Base-by-base conservation (phyloP, 768 basidiomycete species). In the Suillus discolor region DNA sequence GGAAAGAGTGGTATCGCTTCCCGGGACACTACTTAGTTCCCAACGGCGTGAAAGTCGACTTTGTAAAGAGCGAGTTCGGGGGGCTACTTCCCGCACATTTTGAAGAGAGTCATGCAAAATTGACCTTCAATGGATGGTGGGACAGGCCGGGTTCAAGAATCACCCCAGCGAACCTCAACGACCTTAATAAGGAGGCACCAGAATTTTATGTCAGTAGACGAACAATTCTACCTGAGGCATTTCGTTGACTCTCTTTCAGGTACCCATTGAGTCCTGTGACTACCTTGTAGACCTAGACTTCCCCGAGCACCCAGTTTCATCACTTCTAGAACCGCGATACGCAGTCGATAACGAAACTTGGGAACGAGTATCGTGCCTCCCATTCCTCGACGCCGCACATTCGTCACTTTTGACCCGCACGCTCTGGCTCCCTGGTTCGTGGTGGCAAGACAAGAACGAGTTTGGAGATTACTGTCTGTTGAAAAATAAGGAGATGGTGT, bases 1-100 rank as follows among this genome's bases (percentile, higher is more conserved):
- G 91, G 57, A 96, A 96, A 75, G 97, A 99, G 78, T 99, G 97
- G 97, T 83, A 98, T 73, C 85, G 97, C 28, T 99, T 95, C 82
- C 93, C 96, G 3, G 88, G 94, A 4, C 91, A 92, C 74, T 98
- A 92, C 77, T 84, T 97, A 57, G 84, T 99, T 25, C 96, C 96
- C 2, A 85, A 89, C 65, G 91, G 87, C 34, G 79, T 99, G 65
- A 83, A 87, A 34, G 88, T 97, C n/a, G 84, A 90, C 65, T 98
- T 95, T 77, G 81, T 99, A 75, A 93, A 95, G 81, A 95, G 91
- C 77, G 94, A 91, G 65, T 98, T 99, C 70, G 85, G 89, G 67
- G 97, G 95, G 12, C 84, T 94, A 72, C 81, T 99, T 67, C 97
- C 97, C 16, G 86, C 89, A 23, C 91, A 92, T 74, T 99, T 97